A percentile compares a stretch with the other conserved stretches of the same genome.
These are phyloP conservation scores for Cercospora sesami DNA, from an alignment of 2,329 filamentous ascomycete species.

Conservation along the genomic window DNA sequence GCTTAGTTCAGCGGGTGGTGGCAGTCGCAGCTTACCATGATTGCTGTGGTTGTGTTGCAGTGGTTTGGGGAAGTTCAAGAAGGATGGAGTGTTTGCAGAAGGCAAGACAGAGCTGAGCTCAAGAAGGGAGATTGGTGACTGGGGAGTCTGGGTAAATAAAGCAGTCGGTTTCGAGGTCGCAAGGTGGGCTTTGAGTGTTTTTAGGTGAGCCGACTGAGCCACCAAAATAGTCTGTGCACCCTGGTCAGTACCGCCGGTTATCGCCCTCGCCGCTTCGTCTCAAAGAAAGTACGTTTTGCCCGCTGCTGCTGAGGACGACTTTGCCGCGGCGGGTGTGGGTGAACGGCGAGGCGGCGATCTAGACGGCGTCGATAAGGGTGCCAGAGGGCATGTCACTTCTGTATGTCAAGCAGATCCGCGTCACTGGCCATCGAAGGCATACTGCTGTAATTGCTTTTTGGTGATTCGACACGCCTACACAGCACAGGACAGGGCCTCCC, in stretches of 20 bases:
- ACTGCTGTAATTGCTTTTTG: constrained; percentile 7
- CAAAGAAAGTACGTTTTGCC: not conserved
- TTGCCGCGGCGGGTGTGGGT: constrained; percentile 4
- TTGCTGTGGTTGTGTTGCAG: constrained; percentile 8
- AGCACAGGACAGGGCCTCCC: not conserved
- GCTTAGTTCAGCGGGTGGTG: not conserved
- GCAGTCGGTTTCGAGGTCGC: not conserved
- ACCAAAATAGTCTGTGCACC: constrained; percentile 12
- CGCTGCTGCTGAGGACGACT: not conserved
- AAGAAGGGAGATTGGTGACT: constrained; percentile 2
- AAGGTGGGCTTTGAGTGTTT: constrained; percentile 14
- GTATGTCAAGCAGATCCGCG: constrained; percentile 11
- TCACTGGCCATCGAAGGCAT: constrained; percentile 8
- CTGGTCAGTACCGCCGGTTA: constrained; percentile 9
- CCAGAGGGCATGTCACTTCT: constrained; percentile 4
- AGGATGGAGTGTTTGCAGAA: not conserved
- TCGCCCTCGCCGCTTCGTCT: constrained; percentile 1
- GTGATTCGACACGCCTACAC: not conserved
- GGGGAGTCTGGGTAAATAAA: constrained; percentile 6
- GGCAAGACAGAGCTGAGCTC: constrained; percentile 10
- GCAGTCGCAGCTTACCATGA: constrained; percentile 14
- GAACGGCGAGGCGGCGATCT: constrained; percentile 15
- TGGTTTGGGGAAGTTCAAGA: not conserved
- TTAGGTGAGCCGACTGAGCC: constrained; percentile 14
- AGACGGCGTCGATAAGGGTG: constrained; percentile 9